phyloP scores from a whole-genome alignment of 768 basidiomycete genomes.

The Russula olivacea region DNA sequence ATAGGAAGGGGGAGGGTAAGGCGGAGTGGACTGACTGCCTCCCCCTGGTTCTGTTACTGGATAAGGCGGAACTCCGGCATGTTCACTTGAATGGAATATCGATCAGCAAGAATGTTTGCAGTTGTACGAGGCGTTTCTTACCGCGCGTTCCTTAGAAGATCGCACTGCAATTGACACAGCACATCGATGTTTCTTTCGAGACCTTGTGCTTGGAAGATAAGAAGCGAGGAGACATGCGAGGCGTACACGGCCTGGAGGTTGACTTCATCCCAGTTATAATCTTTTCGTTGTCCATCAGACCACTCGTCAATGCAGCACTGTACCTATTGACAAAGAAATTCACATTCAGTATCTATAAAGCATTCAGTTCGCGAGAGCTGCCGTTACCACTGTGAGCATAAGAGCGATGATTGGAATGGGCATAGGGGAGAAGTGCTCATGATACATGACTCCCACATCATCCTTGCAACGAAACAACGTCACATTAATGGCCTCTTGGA shows the following conservation, averaged over 20 bases:
- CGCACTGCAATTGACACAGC: neutral
- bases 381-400: conserved; percentile 8
- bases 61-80: neutral
- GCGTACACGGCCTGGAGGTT: neutral
- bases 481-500: conserved; percentile 1
- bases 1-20: neutral
- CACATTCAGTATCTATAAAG: neutral
- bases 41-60: neutral
- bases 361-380: neutral
- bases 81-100: neutral
- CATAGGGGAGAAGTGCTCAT: conserved; percentile 6
- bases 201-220: neutral
- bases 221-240: neutral
- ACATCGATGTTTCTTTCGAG: neutral
- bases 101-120: neutral
- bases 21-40: neutral
- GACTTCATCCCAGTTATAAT: neutral
- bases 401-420: conserved; percentile 9
- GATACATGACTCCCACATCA: neutral
- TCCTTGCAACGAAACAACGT: neutral
- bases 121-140: neutral
- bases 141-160: conserved; percentile 2
- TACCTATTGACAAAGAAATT: neutral
- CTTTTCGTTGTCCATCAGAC: neutral
- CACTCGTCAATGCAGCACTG: conserved; percentile 16